Evolutionary conservation across 768 basidiomycete species (phyloP).

Genomic region (Suillus spraguei): DNA sequence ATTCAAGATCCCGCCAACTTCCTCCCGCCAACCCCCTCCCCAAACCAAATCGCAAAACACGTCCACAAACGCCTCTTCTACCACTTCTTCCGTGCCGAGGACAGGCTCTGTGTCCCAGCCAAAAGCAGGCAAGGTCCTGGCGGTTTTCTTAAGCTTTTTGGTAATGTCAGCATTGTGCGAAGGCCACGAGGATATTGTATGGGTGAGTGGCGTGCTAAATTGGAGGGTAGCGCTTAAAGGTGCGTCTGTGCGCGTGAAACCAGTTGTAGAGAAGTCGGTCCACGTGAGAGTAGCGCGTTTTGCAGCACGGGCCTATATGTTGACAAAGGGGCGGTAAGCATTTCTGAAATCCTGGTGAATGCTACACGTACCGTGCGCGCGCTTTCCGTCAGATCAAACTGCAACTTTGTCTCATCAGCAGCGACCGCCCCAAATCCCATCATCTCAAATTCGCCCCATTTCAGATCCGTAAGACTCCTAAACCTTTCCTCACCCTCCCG

Average conservation of each 20-base stretch:
- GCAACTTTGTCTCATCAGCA: slow-evolving; percentile 66
- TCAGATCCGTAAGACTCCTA: slow-evolving; percentile 79
- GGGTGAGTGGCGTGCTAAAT: slow-evolving; percentile 60
- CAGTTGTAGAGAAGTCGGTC: slow-evolving; percentile 85
- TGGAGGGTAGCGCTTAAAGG: slow-evolving; percentile 81
- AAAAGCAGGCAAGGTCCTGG: slow-evolving; percentile 74
- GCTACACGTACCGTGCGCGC: slow-evolving; percentile 60
- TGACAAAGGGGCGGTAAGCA: slow-evolving; percentile 15
- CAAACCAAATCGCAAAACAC: slow-evolving; percentile 83
- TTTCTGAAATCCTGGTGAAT: slow-evolving; percentile 5
- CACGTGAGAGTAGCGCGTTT: slow-evolving; percentile 88
- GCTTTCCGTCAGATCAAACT: slow-evolving; percentile 92
- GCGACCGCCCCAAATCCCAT: slow-evolving; percentile 71
- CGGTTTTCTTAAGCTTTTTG: slow-evolving; percentile 82
- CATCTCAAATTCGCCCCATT: slow-evolving; percentile 91
- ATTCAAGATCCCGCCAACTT: slow-evolving; percentile 82
- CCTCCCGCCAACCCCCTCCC: slow-evolving; percentile 85
- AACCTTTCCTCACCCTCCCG: slow-evolving; percentile 69
- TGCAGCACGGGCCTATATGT: slow-evolving; percentile 54
- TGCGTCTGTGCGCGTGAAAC: slow-evolving; percentile 79
- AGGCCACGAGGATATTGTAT: slow-evolving; percentile 74
- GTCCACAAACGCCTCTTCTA: slow-evolving; percentile 91
- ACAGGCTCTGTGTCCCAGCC: slow-evolving; percentile 92
- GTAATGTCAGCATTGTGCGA: slow-evolving; percentile 70
- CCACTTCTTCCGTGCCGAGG: slow-evolving; percentile 71